Evolutionary conservation across 306 rosid species (phyloP), one percentile per base, ranked within the genome.

Genomic region (Sindora glabra): DNA sequence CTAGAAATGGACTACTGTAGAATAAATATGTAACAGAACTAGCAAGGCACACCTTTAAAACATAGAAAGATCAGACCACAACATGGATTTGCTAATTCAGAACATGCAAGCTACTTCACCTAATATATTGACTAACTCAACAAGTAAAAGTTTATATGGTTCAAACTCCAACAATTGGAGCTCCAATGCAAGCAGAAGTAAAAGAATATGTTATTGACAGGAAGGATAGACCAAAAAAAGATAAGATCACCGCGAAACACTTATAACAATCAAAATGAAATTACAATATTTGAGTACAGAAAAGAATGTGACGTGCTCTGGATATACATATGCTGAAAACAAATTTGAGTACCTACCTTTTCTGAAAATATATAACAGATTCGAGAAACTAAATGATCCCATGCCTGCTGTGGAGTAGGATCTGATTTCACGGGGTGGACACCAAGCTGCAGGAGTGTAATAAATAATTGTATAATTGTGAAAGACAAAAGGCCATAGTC

Each of bases 371-470:
- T 30, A 67, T 46, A 48, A 4, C 52, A 19, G 25, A 91, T 5
- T 62, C 89, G 86, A 62, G 68, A 44, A 44, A 79, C 84, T 66
- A 91, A 69, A 42, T 64, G 56, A 59, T 75, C 79, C 73, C 78
- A 66, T 59, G 97, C 73, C 63, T 87, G 92, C 51, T 76, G 74
- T 9, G 71, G 81, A 59, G 95, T 73, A 40, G 52, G 81, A 52
- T 77, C 75, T 34, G 26, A 34, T 10, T 70, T 51, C 48, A 40
- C 56, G 50, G 67, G 41, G 64, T 37, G 36, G 66, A 91, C 77
- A 76, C 85, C 82, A 56, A 91, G 87, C 98, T 88, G 96, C 80
- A 55, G 53, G 30, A 74, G 56, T 70, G 67, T 18, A 74, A 21
- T 33, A 16, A 61, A 33, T 36, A 65, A 59, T 36, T 34, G 16